Evolutionary conservation across 257 asterid genomes (phyloP).

Genomic region (Rhazya stricta): DNA sequence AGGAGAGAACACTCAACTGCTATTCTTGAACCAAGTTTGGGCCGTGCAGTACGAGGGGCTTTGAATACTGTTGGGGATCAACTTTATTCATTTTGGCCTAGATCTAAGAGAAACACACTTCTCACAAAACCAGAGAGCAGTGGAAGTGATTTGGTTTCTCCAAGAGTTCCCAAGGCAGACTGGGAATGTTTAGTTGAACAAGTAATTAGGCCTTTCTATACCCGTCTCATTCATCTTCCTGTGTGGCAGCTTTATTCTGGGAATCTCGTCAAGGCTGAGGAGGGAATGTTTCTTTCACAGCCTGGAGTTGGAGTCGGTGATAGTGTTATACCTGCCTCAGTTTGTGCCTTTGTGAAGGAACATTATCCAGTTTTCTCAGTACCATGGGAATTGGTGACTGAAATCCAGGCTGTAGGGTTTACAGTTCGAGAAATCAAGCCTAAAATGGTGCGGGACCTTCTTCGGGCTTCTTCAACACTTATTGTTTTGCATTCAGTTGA

Average conservation of each 20-base stretch:
- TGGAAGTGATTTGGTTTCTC: slow-evolving; percentile 34
- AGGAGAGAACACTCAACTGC: slow-evolving; percentile 71
- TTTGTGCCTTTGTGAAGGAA: slow-evolving; percentile 89
- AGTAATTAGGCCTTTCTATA: slow-evolving; percentile 75
- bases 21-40: slow-evolving; percentile 51
- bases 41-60: slow-evolving; percentile 45
- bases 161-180: slow-evolving; percentile 53
- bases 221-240: slow-evolving; percentile 74
- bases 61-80: slow-evolving; percentile 62
- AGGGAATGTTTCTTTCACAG: slow-evolving; percentile 96
- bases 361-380: slow-evolving; percentile 96
- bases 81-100: slow-evolving; percentile 86
- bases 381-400: slow-evolving; percentile 94
- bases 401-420: slow-evolving; percentile 78
- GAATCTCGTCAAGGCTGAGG: slow-evolving; percentile 75
- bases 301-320: slow-evolving; percentile 82
- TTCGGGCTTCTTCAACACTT: slow-evolving; percentile 67
- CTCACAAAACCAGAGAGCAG: slow-evolving; percentile 24
- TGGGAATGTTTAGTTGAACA: slow-evolving; percentile 71
- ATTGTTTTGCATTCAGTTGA: slow-evolving; percentile 59
- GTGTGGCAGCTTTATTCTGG: slow-evolving; percentile 94
- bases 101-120: slow-evolving; percentile 41
- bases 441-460: slow-evolving; percentile 90
- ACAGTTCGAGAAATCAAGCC: slow-evolving; percentile 84
- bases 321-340: slow-evolving; percentile 76